Percentiles rank a stretch among this genome's conserved stretches.
Evolutionary conservation across 306 rosid species (phyloP).

Genomic region (Medicago ruthenica): DNA sequence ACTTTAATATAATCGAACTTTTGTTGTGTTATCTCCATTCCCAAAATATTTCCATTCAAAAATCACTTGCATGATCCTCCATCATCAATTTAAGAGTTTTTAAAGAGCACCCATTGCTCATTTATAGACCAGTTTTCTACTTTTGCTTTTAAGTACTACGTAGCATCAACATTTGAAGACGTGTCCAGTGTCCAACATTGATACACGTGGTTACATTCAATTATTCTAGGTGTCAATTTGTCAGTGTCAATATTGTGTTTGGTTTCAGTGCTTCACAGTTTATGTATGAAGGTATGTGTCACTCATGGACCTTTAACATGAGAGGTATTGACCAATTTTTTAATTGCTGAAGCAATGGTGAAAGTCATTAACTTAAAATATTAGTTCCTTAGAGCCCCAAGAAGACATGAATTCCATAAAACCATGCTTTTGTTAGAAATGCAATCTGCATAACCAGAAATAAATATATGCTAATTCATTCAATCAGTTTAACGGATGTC

Average conservation of each 20-base stretch:
- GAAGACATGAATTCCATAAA: conserved; percentile 22
- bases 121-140: background rate
- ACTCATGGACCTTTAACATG: too few species aligned
- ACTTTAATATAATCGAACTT: background rate
- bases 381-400: background rate
- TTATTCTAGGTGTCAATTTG: too few species aligned
- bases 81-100: too few species aligned
- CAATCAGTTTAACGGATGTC: background rate
- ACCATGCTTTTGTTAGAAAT: conserved; percentile 18
- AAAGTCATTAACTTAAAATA: background rate
- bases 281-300: too few species aligned
- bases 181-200: background rate
- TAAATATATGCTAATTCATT: conserved; percentile 19
- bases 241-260: background rate
- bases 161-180: background rate
- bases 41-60: too few species aligned
- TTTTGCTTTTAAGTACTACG: background rate
- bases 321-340: too few species aligned
- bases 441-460: background rate
- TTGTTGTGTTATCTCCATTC: too few species aligned
- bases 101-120: background rate
- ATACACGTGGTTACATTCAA: background rate
- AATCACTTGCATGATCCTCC: too few species aligned
- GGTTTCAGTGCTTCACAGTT: background rate
- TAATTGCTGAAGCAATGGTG: background rate